phyloP scores from a whole-genome alignment of 139 green algal species.

The Penium margaritaceum region DNA sequence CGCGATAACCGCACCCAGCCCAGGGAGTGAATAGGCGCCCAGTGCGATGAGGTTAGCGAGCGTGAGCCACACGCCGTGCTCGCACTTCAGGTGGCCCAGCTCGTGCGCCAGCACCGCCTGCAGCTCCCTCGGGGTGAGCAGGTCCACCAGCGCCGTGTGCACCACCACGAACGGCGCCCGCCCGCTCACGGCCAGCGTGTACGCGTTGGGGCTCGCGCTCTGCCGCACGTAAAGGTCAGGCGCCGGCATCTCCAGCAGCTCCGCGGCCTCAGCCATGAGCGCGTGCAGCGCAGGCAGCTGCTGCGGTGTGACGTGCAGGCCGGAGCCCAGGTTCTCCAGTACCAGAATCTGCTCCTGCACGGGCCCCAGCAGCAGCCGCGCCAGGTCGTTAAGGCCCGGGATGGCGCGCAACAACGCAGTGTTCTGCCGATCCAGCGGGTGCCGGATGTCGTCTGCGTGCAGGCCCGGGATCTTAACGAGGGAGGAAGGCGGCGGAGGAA shows the following conservation, averaged over 20 bases:
- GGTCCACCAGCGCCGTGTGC: conserved; percentile 85
- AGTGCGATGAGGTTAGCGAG: conserved; percentile 80
- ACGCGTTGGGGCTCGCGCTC: conserved; percentile 82
- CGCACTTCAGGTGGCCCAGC: conserved; percentile 74
- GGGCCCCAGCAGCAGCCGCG: conserved; percentile 63
- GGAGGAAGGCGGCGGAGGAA: neutral
- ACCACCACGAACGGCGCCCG: conserved; percentile 88
- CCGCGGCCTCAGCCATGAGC: conserved; percentile 26
- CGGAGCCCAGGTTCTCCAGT: conserved; percentile 86
- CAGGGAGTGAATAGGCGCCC: conserved; percentile 56
- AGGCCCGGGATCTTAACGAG: neutral
- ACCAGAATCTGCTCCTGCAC: conserved; percentile 77
- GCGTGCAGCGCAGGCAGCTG: conserved; percentile 45
- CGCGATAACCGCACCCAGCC: conserved; percentile 34
- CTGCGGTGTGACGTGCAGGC: conserved; percentile 64
- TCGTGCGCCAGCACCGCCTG: conserved; percentile 67
- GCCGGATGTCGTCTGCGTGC: conserved; percentile 57
- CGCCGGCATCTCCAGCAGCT: conserved; percentile 42
- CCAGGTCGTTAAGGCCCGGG: conserved; percentile 73
- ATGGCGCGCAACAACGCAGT: conserved; percentile 71
- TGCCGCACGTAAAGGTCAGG: conserved; percentile 55
- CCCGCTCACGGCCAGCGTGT: conserved; percentile 85
- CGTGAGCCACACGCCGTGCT: conserved; percentile 91
- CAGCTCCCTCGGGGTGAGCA: conserved; percentile 76
- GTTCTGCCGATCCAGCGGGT: conserved; percentile 89